Evolutionary conservation across 1,284 basidiomycete genomes (phyloP), one percentile per base, ranked within the genome.

Genomic region (Trichosporon sp.): DNA sequence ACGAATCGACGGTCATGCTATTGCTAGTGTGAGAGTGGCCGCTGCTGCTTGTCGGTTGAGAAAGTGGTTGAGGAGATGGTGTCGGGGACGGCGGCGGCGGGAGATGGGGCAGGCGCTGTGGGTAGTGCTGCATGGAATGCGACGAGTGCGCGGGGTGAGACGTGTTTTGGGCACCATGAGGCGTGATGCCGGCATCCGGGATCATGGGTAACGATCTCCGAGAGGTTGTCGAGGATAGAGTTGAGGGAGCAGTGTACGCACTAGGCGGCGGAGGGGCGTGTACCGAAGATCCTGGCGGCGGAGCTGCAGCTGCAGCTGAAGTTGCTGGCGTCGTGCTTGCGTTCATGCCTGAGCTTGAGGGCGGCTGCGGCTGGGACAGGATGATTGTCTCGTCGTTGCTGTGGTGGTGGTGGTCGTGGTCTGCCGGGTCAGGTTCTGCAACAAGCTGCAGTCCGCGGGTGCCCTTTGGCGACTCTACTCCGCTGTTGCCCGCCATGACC

Each of bases 151-250:
- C 23, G 40, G 40, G 27, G 8, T 27, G 49, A 27, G 49, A n/a
- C 49, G 49, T 54, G 49, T 54, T 54, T 31, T 54, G 49, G 16
- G 49, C 49, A 54, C 49, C 49, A 54, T 54, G 49, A 54, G 49
- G 49, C 49, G 49, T 54, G 25, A 54, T 54, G 49, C 49, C 49
- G 49, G 49, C 49, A 54, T 54, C 49, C 49, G 49, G 49, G 49
- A 54, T 54, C 49, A 29, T 54, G 49, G 49, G 49, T 54, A 54
- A 54, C 49, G 49, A 29, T 29, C 49, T 54, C 14, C 27, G 10
- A 5, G 49, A 54, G 29, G 49, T n/a, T 29, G 44, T 23, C 10
- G 49, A 54, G 49, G 49, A n/a, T 54, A 54, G 31, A 54, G 49
- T 54, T 54, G 49, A 54, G 29, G 25, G 21, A 25, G 25, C 49